Evolutionary conservation across 2,329 filamentous ascomycete genomes (phyloP), one percentile per base, ranked within the genome.

Genomic region (Fusarium verticillioides): DNA sequence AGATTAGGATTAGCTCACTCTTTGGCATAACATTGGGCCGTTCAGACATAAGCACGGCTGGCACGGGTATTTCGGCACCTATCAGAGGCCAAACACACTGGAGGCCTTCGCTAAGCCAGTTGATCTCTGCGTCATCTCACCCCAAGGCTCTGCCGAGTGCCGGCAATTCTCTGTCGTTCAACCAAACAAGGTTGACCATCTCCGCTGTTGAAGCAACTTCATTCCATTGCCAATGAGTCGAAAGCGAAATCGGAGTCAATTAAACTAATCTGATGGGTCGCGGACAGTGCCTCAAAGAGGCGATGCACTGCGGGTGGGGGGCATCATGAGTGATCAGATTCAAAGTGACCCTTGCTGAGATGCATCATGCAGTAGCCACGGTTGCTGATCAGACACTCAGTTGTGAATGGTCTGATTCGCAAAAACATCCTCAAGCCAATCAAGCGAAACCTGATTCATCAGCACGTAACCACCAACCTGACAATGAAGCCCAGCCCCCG

Each of bases 401-500:
- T 36, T 21, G 1, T 8, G 19, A 32, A 9, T 37, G 16, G 56
- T 30, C 15, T 59, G 56, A n/a, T 57, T 57, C 8, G 59, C 32
- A 30, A 68, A 67, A 12, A 62, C n/a, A 28, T 68, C 65, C 34
- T 68, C 65, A 1, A 68, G n/a, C 66, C 66, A 68, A 23, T 68
- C 66, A 21, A 68, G 52, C 18, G 63, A 49, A 2, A 68, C 63
- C n/a, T 68, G 66, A 0, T 68, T 68, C 63, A 68, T 68, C 21
- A 68, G 23, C 4, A 68, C 63, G 1, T 60, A 63, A 13, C 47
- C 63, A 0, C 66, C 66, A 18, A 63, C 36, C n/a, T 68, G 66
- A 5, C 66, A 68, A 36, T 68, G 66, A 15, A 50, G 37, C 11
- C 66, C 66, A 0, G 56, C 63, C 4, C 56, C 66, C 4, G 39